Evolutionary conservation across 2,329 filamentous ascomycete genomes (phyloP).

Genomic region (Emergomyces orientalis): DNA sequence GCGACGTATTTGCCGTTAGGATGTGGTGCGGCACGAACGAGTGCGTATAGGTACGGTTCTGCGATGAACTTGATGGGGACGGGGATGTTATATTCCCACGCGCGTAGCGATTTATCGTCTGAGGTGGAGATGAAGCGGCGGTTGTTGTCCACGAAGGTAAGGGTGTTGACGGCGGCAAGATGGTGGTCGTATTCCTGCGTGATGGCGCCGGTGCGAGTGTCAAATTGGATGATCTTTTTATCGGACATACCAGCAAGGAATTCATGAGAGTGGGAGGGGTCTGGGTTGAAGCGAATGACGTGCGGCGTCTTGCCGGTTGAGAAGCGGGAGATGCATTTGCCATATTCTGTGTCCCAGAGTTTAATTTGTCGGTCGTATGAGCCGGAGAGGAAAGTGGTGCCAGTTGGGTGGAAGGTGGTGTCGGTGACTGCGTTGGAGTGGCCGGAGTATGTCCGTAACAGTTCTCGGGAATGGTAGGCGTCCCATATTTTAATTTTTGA

Average conservation of each 20-base stretch:
- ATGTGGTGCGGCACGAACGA: conserved; percentile 76
- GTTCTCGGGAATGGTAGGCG: conserved; percentile 77
- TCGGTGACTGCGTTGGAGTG: conserved; percentile 87
- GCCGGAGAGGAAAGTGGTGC: conserved; percentile 77
- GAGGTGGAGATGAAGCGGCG: conserved; percentile 96
- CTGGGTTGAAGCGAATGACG: conserved; percentile 86
- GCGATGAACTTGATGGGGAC: conserved; percentile 98
- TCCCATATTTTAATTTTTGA: conserved; percentile 90
- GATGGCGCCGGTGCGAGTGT: conserved; percentile 69
- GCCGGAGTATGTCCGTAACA: conserved; percentile 83
- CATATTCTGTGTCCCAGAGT: conserved; percentile 96
- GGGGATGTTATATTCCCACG: conserved; percentile 97
- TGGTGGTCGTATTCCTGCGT: conserved; percentile 99
- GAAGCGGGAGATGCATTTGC: conserved; percentile 77
- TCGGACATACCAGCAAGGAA: conserved; percentile 96
- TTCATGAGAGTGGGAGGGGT: conserved; percentile 65
- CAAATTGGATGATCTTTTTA: conserved; percentile 98
- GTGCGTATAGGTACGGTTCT: conserved; percentile 94
- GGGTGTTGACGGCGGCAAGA: conserved; percentile 92
- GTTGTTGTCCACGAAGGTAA: conserved; percentile 90
- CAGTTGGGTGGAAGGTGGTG: conserved; percentile 72
- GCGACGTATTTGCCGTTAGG: conserved; percentile 90
- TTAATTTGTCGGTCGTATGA: conserved; percentile 96
- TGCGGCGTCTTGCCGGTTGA: conserved; percentile 92
- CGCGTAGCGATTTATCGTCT: conserved; percentile 89